phyloP scores from a whole-genome alignment of 129 eudicot genomes.

The Tagetes erecta region DNA sequence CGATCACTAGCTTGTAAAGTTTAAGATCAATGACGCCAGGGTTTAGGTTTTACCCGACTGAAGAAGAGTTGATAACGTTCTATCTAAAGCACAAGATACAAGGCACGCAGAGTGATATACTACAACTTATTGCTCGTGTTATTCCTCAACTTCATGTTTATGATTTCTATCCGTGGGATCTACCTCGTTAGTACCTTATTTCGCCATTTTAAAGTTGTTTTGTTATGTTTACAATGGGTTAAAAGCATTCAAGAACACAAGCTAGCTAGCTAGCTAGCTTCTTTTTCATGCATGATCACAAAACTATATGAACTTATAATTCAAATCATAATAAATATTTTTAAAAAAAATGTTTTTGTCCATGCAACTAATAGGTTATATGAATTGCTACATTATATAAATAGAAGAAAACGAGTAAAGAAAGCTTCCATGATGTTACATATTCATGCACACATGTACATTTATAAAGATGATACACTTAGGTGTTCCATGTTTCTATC shows the following conservation, averaged over 20 bases:
- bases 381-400: background rate
- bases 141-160: slow-evolving; percentile 46
- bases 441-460: background rate
- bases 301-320: background rate
- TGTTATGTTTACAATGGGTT: background rate
- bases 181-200: slow-evolving; percentile 38
- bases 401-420: background rate
- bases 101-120: background rate
- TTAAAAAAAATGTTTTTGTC: background rate
- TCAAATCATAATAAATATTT: background rate
- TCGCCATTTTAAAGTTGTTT: background rate
- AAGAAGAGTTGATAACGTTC: slow-evolving; percentile 66
- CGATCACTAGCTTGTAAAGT: background rate
- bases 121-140: slow-evolving; percentile 33
- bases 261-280: background rate
- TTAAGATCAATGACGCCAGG: slow-evolving; percentile 21
- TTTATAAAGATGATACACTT: no score
- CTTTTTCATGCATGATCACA: background rate
- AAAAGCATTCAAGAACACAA: background rate
- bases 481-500: no score
- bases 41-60: slow-evolving; percentile 80
- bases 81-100: slow-evolving; percentile 56
- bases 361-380: background rate
- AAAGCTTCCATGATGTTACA: background rate
- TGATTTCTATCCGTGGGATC: slow-evolving; percentile 54